Conservation (phyloP, 2,329 filamentous ascomycete genomes). For the Lachnellula cervina region DNA sequence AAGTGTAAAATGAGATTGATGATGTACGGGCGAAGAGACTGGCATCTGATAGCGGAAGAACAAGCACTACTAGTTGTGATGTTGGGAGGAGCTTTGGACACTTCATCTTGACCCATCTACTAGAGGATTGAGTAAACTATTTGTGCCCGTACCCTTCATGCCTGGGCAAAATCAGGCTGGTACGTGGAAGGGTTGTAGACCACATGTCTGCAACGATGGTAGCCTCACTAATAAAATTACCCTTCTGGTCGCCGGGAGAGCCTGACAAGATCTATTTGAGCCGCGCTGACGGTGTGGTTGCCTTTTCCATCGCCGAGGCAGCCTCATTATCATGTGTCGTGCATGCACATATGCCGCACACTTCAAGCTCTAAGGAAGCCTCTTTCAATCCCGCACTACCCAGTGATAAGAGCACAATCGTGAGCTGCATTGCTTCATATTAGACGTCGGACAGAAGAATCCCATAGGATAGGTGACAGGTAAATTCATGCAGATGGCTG, state of each 20-base stretch:
- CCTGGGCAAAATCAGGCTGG: not conserved
- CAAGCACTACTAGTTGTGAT: not conserved
- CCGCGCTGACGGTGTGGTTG: not conserved
- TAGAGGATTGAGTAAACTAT: not conserved
- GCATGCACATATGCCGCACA: not conserved
- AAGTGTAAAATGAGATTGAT: not conserved
- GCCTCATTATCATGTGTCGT: not conserved
- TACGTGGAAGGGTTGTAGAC: not conserved
- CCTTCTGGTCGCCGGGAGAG: not conserved
- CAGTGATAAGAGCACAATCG: too few species aligned
- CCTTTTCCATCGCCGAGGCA: not conserved
- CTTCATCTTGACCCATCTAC: not conserved
- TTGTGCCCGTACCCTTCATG: not conserved
- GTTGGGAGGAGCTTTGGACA: not conserved
- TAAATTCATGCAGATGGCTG: too few species aligned
- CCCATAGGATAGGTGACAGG: too few species aligned
- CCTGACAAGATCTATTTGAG: not conserved
- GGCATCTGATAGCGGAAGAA: not conserved
- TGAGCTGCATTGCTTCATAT: too few species aligned
- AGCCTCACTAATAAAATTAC: not conserved
- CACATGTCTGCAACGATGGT: not conserved
- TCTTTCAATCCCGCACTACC: too few species aligned
- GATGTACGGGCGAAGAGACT: not conserved
- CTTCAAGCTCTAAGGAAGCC: too few species aligned
- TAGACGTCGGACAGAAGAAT: too few species aligned